Conservation (phyloP, 768 basidiomycete species). For the Termitomyces sp. region DNA sequence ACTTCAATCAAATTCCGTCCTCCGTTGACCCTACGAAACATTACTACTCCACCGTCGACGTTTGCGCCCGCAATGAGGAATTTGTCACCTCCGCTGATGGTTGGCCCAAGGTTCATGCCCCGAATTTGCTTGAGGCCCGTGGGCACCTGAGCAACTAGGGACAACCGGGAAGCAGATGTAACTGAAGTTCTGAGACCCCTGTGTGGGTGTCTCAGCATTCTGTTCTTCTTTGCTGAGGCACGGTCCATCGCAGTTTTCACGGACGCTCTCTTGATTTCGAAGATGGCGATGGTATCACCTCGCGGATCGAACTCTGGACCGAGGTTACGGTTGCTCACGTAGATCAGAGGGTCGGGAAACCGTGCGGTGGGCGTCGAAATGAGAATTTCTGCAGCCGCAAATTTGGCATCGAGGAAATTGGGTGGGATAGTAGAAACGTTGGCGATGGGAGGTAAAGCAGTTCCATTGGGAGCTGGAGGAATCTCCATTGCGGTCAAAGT, state of each 20-base stretch:
- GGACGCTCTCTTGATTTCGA: slow-evolving; percentile 34
- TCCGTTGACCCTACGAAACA: slow-evolving; percentile 53
- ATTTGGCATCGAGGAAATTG: slow-evolving; percentile 34
- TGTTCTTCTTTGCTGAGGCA: slow-evolving; percentile 15
- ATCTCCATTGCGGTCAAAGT: slow-evolving; percentile 51
- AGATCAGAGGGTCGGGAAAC: slow-evolving; percentile 48
- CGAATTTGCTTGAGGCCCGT: slow-evolving; percentile 55
- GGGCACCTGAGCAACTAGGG: slow-evolving; percentile 46
- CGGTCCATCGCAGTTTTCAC: neutral
- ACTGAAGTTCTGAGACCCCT: neutral
- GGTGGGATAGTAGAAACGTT: slow-evolving; percentile 43
- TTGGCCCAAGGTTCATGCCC: slow-evolving; percentile 47
- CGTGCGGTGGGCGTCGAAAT: slow-evolving; percentile 37
- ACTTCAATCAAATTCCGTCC: slow-evolving; percentile 52
- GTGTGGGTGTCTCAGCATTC: slow-evolving; percentile 14
- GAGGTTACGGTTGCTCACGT: slow-evolving; percentile 56
- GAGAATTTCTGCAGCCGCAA: slow-evolving; percentile 54
- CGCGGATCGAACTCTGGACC: slow-evolving; percentile 40
- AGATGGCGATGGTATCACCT: slow-evolving; percentile 59
- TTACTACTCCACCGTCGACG: slow-evolving; percentile 51
- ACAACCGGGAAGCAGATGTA: slow-evolving; percentile 19
- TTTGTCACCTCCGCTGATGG: slow-evolving; percentile 38
- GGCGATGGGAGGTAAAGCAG: slow-evolving; percentile 39
- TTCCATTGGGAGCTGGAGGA: slow-evolving; percentile 45
- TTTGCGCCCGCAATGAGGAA: slow-evolving; percentile 53